Evolutionary conservation across 306 rosid genomes (phyloP).

Genomic region (Cucurbita moschata): DNA sequence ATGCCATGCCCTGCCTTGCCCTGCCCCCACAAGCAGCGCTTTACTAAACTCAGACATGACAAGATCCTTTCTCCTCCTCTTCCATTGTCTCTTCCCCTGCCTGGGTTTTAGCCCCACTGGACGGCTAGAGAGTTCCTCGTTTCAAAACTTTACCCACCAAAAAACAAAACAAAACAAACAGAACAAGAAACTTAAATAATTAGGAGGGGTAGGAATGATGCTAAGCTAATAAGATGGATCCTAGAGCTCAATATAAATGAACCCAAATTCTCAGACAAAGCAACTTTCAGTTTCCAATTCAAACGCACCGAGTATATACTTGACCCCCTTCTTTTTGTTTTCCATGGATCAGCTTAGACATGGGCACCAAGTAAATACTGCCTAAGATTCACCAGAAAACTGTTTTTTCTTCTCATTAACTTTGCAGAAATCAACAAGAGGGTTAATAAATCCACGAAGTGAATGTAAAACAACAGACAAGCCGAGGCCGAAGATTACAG

Average conservation of each 20-base stretch:
- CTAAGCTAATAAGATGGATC: neutral
- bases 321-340: neutral
- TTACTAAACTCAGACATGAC: constrained; percentile 11
- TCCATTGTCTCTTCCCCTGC: neutral
- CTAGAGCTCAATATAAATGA: neutral
- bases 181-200: neutral
- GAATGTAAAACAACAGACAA: neutral
- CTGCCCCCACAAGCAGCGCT: neutral
- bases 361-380: neutral
- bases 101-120: neutral
- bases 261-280: neutral
- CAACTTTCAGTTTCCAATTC: neutral
- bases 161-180: neutral
- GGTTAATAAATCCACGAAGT: constrained; percentile 1
- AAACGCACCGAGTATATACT: neutral
- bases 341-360: neutral
- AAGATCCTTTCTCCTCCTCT: constrained; percentile 8
- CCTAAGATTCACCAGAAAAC: neutral
- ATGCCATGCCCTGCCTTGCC: neutral
- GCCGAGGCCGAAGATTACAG: neutral
- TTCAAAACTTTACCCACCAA: neutral
- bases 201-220: neutral
- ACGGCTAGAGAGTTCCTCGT: neutral
- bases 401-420: neutral
- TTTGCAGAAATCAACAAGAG: neutral